Evolutionary conservation across 202 grass and related monocot genomes (phyloP), one percentile per base, ranked within the genome.

Genomic region (Musa balbisiana): DNA sequence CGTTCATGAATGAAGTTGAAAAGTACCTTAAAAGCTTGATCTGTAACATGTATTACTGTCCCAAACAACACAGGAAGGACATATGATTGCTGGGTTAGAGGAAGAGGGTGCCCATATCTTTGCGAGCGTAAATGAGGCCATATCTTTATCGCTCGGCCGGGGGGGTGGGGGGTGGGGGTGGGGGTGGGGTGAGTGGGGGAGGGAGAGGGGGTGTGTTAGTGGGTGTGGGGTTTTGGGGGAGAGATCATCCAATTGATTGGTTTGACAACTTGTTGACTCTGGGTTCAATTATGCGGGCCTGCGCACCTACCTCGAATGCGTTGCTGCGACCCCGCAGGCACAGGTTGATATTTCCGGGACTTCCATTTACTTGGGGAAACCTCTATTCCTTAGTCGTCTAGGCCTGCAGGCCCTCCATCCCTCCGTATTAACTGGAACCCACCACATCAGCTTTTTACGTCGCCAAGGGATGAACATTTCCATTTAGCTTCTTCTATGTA

Each of bases 351-450:
- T 92, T 92, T 87, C 67, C 70, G 80, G 92, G 67, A 80, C 81
- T 85, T 83, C 87, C 82, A 73, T 79, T 79, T 53, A 82, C 78
- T 88, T 96, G 92, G 82, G 86, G 87, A 96, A 96, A 96, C 87
- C 92, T 92, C 89, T 87, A 92, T 90, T 85, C 89, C 70, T 27
- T 85, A 71, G 87, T 78, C 55, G 75, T 83, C 85, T 75, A 54
- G 8, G 21, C 76, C 84, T 81, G 81, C 19, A 49, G 77, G 71
- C 75, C 85, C 82, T 79, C 43, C 81, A 6, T 19, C 55, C 55
- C 14, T 29, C 16, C n/a, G 2, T 64, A 77, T 26, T 72, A 67
- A 72, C 82, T 71, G 82, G 80, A 77, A 71, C 79, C 82, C 75
- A 77, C 26, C 26, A 27, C 26, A 27, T 27, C 26, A 27, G 26